Base-by-base conservation (phyloP, 1,139 yeast species). In the Suhomyces choctaworum region DNA sequence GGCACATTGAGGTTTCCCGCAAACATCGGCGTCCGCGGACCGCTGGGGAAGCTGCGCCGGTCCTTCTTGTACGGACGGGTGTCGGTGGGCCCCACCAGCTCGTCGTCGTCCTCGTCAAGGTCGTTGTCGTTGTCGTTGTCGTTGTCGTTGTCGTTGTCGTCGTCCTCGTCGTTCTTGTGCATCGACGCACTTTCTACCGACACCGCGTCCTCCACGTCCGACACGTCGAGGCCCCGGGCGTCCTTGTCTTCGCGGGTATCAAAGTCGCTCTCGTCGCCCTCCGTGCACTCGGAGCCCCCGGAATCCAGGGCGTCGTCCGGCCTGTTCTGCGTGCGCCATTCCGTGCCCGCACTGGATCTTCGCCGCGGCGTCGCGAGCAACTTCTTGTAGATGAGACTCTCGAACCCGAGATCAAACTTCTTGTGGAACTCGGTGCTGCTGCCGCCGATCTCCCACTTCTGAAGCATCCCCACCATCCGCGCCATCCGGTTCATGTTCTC, bases 231-330 rank as follows among this genome's bases (percentile, higher is more conserved):
- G 5, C 40, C 50, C 2, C 46, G 44, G 5, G 39, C 26, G 4
- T 40, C 36, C 26, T 40, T 45, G 15, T 47, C 46, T 8, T 37
- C 48, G 3, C 42, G 41, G 6, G 43, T 47, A 46, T 57, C 53
- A 48, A 59, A 43, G 33, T 61, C 61, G 31, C 66, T 56, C 10
- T 66, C 68, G 39, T 46, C 51, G 6, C 39, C 44, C 17, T 44
- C 47, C 8, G 32, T 29, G n/a, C 25, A 43, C 24, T 33, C 44
- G 7, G 29, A 31, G 11, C 24, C 45, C 22, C 33, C 45, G 12
- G 6, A 8, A 6, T 37, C 45, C 28, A 32, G 36, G 11, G 22
- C 17, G 24, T 40, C 41, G 19, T 27, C 35, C 37, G 30, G 37
- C 12, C 31, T 34, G 16, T 34, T 29, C 16, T 24, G 32, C 24